Percentiles rank a stretch among this genome's conserved stretches.
These are phyloP conservation scores for Sabuloglossum arenarium DNA, from an alignment of 495 filamentous ascomycete genomes.

Conservation along the genomic window DNA sequence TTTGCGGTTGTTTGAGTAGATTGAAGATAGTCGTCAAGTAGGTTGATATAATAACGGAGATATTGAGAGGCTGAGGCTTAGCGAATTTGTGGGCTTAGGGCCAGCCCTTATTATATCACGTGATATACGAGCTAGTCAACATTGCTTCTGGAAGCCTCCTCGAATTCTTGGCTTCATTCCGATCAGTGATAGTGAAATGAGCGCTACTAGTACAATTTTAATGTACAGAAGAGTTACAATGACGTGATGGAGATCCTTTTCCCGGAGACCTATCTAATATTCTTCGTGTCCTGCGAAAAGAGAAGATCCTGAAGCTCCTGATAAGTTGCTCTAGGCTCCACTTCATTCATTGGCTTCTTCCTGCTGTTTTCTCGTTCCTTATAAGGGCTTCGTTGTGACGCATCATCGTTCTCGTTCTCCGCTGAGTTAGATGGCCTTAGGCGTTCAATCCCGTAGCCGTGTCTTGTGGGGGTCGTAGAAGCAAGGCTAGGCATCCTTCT, in stretches of 20 bases:
- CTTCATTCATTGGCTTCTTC: not conserved
- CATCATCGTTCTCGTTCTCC: not conserved
- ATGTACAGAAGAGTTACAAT: not conserved
- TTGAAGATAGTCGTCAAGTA: not conserved
- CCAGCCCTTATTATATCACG: not conserved
- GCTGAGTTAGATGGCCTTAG: not conserved
- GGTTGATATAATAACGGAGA: not conserved
- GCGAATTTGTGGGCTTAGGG: conserved; percentile 1
- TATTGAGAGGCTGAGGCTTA: not conserved
- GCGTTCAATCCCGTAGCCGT: not conserved
- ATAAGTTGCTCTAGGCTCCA: not conserved
- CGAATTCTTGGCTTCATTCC: not conserved
- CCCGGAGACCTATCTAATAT: too few relatives aligned
- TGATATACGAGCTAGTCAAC: not conserved
- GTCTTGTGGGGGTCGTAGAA: not conserved
- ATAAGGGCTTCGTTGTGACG: not conserved
- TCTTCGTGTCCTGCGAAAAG: not conserved
- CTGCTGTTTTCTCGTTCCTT: not conserved
- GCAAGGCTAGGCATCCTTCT: conserved; percentile 6
- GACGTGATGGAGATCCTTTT: not conserved
- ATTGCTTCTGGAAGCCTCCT: not conserved
- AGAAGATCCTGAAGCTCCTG: not conserved
- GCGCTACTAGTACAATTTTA: not conserved
- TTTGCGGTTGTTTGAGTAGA: conserved; percentile 35
- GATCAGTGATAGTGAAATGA: not conserved